Conservation (phyloP, 805 yeast genomes). For the Ogataea parapolymorpha region DNA sequence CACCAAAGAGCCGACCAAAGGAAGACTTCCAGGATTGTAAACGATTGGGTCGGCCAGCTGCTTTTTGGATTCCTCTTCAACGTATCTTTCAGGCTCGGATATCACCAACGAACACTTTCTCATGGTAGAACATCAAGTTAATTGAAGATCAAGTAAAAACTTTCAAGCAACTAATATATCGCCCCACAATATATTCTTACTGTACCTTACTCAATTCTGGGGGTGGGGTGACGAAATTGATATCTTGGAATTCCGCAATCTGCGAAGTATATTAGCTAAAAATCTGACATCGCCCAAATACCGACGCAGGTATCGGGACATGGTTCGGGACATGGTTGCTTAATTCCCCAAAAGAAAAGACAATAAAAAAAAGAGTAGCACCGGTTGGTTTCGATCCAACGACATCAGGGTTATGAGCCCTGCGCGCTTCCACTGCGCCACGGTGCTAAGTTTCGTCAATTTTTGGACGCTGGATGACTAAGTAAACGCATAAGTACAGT, state of each 20-base stretch:
- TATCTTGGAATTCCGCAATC: not conserved
- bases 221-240: not conserved
- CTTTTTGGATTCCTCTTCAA: not conserved
- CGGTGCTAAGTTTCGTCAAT: slow-evolving; percentile 57
- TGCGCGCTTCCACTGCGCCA: slow-evolving; percentile 99
- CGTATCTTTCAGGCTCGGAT: slow-evolving; percentile 3
- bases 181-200: slow-evolving; percentile 12
- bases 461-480: not conserved
- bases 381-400: slow-evolving; percentile 95
- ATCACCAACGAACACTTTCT: slow-evolving; percentile 11
- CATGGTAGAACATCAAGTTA: not conserved
- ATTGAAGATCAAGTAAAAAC: too few species aligned
- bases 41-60: not conserved
- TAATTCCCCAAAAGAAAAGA: slow-evolving; percentile 18
- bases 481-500: too few species aligned
- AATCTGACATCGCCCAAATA: not conserved
- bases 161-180: not conserved
- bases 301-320: not conserved
- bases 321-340: not conserved
- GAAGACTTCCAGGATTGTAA: slow-evolving; percentile 21
- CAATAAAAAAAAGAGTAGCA: slow-evolving; percentile 57
- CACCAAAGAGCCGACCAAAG: slow-evolving; percentile 30
- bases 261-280: not conserved
- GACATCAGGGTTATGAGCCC: slow-evolving; percentile 99
- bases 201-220: not conserved